Conservation (phyloP, 2,329 filamentous ascomycete species). For the Colletotrichum zoysiae region DNA sequence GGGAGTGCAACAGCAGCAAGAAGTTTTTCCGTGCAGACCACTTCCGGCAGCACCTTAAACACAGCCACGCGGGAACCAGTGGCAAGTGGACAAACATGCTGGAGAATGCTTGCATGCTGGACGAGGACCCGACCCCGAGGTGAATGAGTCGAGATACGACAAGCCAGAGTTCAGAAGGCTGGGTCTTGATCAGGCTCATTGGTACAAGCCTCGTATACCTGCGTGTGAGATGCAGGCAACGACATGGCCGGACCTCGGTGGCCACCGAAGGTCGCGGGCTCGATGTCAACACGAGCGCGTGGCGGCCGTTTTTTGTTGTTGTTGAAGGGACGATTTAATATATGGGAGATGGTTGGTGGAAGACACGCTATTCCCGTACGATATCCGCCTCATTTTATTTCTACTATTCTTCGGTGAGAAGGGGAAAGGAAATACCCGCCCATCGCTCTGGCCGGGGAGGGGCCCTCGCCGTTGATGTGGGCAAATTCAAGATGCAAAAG, state of each 20-base stretch:
- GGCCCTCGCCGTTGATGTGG: constrained; percentile 3
- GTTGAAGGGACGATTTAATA: background rate
- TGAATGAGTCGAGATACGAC: constrained; percentile 42
- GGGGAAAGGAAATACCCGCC: constrained; percentile 21
- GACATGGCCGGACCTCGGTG: background rate
- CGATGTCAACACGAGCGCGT: background rate
- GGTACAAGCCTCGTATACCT: too few relatives aligned
- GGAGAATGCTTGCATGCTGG: constrained; percentile 96
- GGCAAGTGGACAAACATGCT: constrained; percentile 99
- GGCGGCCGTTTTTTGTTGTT: background rate
- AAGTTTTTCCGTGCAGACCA: constrained; percentile 98
- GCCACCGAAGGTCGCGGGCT: background rate
- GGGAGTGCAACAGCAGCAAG: constrained; percentile 97
- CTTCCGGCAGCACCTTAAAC: constrained; percentile 97
- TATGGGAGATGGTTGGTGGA: background rate
- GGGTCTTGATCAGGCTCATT: background rate
- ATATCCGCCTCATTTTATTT: background rate
- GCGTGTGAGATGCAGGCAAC: background rate
- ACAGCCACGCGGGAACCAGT: constrained; percentile 94
- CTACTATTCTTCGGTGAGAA: background rate
- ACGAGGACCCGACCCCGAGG: constrained; percentile 73
- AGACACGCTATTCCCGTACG: background rate
- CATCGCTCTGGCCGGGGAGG: background rate
- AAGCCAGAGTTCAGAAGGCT: too few relatives aligned
- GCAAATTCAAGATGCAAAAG: constrained; percentile 31